Conservation (phyloP, 208 protist genomes). For the Herpetomonas samuelpessoai region DNA sequence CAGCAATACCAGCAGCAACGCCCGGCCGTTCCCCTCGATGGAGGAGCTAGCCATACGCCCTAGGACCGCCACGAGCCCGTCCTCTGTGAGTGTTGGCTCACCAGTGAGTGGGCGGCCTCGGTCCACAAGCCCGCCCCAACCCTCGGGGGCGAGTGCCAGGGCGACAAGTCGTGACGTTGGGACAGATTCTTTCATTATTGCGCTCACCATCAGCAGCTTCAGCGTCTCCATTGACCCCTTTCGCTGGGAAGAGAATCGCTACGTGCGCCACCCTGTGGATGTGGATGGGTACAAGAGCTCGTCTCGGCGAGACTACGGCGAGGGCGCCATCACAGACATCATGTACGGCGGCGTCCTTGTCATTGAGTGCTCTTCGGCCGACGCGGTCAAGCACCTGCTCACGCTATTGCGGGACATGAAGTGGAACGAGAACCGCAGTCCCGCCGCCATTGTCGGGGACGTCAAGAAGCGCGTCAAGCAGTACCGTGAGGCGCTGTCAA, state of each 20-base stretch:
- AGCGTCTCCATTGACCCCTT: constrained; percentile 73
- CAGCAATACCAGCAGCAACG: neutral
- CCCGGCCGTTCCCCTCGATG: neutral
- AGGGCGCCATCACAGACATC: constrained; percentile 81
- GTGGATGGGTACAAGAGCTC: constrained; percentile 31
- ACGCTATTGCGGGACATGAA: constrained; percentile 31
- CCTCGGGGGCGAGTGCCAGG: neutral
- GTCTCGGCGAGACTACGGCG: constrained; percentile 42
- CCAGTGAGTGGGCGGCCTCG: neutral
- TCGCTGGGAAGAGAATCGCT: constrained; percentile 45
- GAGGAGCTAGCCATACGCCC: neutral
- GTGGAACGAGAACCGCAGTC: constrained; percentile 34
- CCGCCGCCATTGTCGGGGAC: constrained; percentile 30
- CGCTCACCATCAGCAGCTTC: constrained; percentile 65
- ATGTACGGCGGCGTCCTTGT: constrained; percentile 83
- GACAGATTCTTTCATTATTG: constrained; percentile 2
- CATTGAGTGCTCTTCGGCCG: constrained; percentile 50
- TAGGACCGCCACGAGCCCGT: neutral
- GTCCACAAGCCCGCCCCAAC: neutral
- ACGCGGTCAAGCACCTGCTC: constrained; percentile 37
- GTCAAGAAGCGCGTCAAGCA: constrained; percentile 34
- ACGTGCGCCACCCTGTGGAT: constrained; percentile 49
- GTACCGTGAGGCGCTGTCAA: constrained; percentile 1
- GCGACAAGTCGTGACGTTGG: neutral
- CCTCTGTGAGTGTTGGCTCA: neutral